Base-by-base conservation (phyloP, 495 filamentous ascomycete species). In the Trypethelium eluteriae region DNA sequence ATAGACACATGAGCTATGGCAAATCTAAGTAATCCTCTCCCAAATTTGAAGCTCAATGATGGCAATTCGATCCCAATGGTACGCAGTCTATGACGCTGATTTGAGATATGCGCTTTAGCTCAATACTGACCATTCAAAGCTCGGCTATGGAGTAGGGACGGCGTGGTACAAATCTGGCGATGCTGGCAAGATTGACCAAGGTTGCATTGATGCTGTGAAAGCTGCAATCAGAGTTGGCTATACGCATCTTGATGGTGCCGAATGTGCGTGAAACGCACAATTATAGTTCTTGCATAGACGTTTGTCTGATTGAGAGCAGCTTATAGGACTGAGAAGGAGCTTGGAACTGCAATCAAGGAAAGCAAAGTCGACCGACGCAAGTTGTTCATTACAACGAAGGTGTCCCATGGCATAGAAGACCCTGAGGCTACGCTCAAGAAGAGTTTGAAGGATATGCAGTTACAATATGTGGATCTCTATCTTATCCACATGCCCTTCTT, bases 391-490 rank as follows among this genome's bases (percentile, higher is more conserved):
- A 89, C 87, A 3, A 93, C 89, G 69, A 95, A 96, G 70, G 83
- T 86, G 10, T 80, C 81, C 32, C 83, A 79, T 70, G 86, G 81
- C 62, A 82, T 84, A 3, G 72, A 76, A 9, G 82, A 93, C 62
- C 86, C 89, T 68, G 79, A 84, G 2, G 74, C 73, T 16, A 85
- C 88, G n/a, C 85, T 96, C 68, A 81, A 84, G 35, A 75, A 74
- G 10, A 95, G 90, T 63, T 80, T 96, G 69, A 80, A 87, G 72
- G 91, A 89, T 70, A 80, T 96, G 11, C 82, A 85, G 18, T 74
- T 94, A 38, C 85, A 88, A 64, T 92, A 95, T 76, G 89, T 96
- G 4, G 91, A 96, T 76, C 79, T 92, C 38, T 96, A 93, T 73
- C 78, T 96, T 3, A 90, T 96, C 69, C 91, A 95, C 75, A 71